Evolutionary conservation across 1,284 basidiomycete genomes (phyloP).

Genomic region (Tylopilus sp.): DNA sequence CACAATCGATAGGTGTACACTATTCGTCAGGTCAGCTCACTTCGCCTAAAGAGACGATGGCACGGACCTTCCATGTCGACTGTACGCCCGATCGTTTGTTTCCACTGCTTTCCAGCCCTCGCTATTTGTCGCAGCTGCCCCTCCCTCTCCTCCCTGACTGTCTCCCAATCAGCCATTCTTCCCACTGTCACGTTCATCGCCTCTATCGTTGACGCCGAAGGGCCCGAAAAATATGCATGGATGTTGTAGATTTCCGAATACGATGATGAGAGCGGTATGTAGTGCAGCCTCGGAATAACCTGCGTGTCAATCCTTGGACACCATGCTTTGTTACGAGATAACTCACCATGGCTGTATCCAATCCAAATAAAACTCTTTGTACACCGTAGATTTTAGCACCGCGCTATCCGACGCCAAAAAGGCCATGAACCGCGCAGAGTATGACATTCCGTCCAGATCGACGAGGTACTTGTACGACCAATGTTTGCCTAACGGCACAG

Average conservation of each 20-base stretch:
- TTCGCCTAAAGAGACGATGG: background rate
- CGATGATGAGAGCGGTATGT: slow-evolving; percentile 81
- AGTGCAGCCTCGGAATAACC: slow-evolving; percentile 73
- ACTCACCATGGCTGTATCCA: slow-evolving; percentile 82
- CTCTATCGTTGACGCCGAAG: slow-evolving; percentile 56
- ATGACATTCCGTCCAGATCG: slow-evolving; percentile 94
- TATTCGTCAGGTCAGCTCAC: slow-evolving; percentile 29
- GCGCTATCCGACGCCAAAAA: slow-evolving; percentile 86
- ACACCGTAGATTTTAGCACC: slow-evolving; percentile 85
- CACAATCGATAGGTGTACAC: slow-evolving; percentile 86
- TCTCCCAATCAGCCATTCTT: slow-evolving; percentile 24
- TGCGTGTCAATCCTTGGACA: background rate
- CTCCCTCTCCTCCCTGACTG: slow-evolving; percentile 62
- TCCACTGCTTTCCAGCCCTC: slow-evolving; percentile 86
- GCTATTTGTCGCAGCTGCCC: slow-evolving; percentile 76
- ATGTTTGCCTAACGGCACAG: slow-evolving; percentile 78
- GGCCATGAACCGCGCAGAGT: slow-evolving; percentile 85
- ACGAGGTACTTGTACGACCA: slow-evolving; percentile 93
- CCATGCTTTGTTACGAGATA: background rate
- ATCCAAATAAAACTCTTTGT: slow-evolving; percentile 84
- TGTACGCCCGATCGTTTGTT: slow-evolving; percentile 71
- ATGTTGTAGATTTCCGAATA: slow-evolving; percentile 93
- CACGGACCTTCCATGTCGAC: slow-evolving; percentile 79
- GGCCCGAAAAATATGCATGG: slow-evolving; percentile 85
- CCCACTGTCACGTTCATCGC: slow-evolving; percentile 42